Percentiles rank a stretch among this genome's conserved stretches.
Evolutionary conservation across 75 land plant genomes (phyloP).

Genomic region (Adiantum capillusveneris): DNA sequence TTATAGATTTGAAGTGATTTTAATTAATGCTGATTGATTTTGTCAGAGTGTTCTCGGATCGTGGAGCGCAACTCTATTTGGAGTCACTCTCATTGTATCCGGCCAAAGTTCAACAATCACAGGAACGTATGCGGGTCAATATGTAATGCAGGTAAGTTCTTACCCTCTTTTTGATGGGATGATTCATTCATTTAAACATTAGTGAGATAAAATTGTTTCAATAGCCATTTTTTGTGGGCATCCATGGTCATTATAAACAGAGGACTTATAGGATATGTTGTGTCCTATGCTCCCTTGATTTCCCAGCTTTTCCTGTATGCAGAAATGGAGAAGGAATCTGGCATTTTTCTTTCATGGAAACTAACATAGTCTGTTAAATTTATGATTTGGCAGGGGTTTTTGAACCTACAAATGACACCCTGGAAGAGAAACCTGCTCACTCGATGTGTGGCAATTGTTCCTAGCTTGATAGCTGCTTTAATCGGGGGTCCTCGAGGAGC

Average conservation of each 20-base stretch:
- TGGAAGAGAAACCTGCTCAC: conserved; percentile 9
- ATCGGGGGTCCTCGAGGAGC: conserved; percentile 12
- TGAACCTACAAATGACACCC: conserved; percentile 3
- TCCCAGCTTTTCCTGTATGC: too few relatives aligned
- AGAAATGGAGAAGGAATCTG: too few relatives aligned
- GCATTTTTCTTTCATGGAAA: too few relatives aligned
- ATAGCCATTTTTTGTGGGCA: too few relatives aligned
- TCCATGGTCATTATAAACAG: too few relatives aligned
- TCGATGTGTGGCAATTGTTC: conserved; percentile 9
- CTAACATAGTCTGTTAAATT: not conserved
- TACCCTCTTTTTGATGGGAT: not conserved
- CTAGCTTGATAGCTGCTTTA: conserved; percentile 6
- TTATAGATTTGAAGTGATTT: too few relatives aligned
- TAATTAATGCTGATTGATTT: too few relatives aligned
- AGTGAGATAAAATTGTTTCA: too few relatives aligned
- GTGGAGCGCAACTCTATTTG: conserved; percentile 24
- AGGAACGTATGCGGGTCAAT: conserved; percentile 95
- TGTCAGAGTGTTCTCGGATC: conserved; percentile 13
- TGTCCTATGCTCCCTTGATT: too few relatives aligned
- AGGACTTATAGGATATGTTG: too few relatives aligned
- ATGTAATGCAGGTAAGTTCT: conserved; percentile 55
- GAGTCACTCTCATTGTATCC: conserved; percentile 76
- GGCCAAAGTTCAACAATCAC: conserved; percentile 99
- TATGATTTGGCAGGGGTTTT: conserved; percentile 5
- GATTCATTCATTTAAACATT: too few relatives aligned